phyloP scores from a whole-genome alignment of 1,284 basidiomycete genomes.

The Gymnopus androsaceus region DNA sequence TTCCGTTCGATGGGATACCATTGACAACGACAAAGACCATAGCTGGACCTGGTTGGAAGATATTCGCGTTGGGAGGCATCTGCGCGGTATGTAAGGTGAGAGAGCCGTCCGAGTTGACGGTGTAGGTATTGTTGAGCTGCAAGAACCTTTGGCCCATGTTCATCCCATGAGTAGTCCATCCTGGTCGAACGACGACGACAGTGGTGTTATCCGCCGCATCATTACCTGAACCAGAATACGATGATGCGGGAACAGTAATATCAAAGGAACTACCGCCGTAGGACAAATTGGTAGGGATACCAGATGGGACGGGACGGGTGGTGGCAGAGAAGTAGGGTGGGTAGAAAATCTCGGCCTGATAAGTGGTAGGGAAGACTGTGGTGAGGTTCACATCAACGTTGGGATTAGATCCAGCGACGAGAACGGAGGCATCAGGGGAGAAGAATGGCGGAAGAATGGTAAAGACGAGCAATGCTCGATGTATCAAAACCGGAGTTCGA shows the following conservation, averaged over 20 bases:
- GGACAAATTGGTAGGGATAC: conserved; percentile 70
- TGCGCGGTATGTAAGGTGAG: conserved; percentile 67
- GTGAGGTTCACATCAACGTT: conserved; percentile 81
- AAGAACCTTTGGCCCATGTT: conserved; percentile 60
- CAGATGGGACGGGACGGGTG: conserved; percentile 70
- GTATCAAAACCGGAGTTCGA: conserved; percentile 63
- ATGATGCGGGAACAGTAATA: conserved; percentile 59
- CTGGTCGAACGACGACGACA: conserved; percentile 81
- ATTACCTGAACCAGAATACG: conserved; percentile 68
- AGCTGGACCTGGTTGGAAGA: conserved; percentile 76
- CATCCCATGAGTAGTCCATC: conserved; percentile 45
- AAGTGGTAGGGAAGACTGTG: conserved; percentile 81
- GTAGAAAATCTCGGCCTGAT: conserved; percentile 87
- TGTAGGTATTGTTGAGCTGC: conserved; percentile 55
- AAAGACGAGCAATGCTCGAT: conserved; percentile 74
- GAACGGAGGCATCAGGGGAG: conserved; percentile 85
- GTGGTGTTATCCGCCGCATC: conserved; percentile 76
- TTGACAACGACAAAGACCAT: conserved; percentile 71
- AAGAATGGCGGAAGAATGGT: conserved; percentile 89
- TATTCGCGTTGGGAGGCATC: conserved; percentile 68
- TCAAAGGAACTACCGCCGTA: conserved; percentile 88
- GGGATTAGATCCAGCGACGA: conserved; percentile 92
- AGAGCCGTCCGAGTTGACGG: conserved; percentile 56
- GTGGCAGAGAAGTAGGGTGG: conserved; percentile 79
- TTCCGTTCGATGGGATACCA: conserved; percentile 71